Base-by-base conservation (phyloP, 495 filamentous ascomycete genomes). In the Trypethelium eluteriae region DNA sequence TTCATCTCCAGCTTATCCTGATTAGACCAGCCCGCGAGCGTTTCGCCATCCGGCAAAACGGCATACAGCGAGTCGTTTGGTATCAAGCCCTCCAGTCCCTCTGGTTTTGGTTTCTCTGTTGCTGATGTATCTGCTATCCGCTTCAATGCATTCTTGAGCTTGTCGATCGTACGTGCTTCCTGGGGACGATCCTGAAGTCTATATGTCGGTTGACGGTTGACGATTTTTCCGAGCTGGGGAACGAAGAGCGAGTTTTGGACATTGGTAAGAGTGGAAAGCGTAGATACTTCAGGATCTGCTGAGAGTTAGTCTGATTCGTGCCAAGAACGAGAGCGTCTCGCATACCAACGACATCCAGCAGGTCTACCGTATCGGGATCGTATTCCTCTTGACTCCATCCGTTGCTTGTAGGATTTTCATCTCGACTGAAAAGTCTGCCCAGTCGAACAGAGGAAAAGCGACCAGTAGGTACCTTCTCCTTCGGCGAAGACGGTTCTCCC, bases 151-250 rank as follows among this genome's bases (percentile, higher is more conserved):
- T 34, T 59, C 38, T 56, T 53, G 46, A 56, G 63, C 47, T 47
- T 53, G 35, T 63, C 59, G 16, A 38, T 50, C 62, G 38, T n/a
- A 25, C 61, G 59, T 62, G 39, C 16, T 36, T 35, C 66, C 11
- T n/a, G 18, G 3, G 78, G 78, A 0, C 75, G 76, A 32, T 81
- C 81, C 2, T 86, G 83, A 25, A 91, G 79, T 41, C 81, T 84
- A 70, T 89, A 92, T 4, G 88, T 90, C 38, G 88, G 88, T 69
- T 81, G 80, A 36, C 88, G 83, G 68, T 91, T 90, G 14, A 91
- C 68, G 34, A 62, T 70, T 65, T 39, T 61, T 11, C 73, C 63
- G 32, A 65, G 63, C 14, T 65, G 12, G 39, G 63, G 63, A 35
- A 65, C 63, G 63, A 65, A 65, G 47, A 65, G 63, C n/a, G 63